Evolutionary conservation across 192 early-diverging fungal species (phyloP), one percentile per base, ranked within the genome.

Genomic region (Gonapodya prolifera): DNA sequence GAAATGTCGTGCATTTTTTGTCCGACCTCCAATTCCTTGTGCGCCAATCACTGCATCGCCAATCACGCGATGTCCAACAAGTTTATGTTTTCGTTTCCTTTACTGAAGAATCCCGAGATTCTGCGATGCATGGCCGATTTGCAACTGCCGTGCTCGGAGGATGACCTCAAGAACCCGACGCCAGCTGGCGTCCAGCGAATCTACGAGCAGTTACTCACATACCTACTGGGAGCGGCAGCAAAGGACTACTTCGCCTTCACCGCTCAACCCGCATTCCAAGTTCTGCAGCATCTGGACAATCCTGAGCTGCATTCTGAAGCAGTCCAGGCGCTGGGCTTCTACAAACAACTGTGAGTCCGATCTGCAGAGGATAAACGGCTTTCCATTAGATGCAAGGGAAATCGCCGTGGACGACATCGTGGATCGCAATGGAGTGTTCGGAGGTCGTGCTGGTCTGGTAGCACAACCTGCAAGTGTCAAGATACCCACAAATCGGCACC

Each of bases 101-200:
- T 86, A 23, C 89, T 94, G 69, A 90, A 89, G 82, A 85, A 86
- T 2, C 80, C 85, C 34, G 92, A 93, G 36, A 91, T 95, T 30
- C 86, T 94, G 34, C 82, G 85, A 30, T 92, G 91, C 79, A 87
- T 94, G 89, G 70, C 82, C n/a, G 92, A 95, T 78, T 80, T 95
- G 33, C 84, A 91, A 31, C 88, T 95, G 33, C 87, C 90, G 2
- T 86, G 91, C 61, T 79, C 84, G 32, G 87, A 90, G 30, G 91
- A 93, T 70, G 94, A 95, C 77, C 75, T 94, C 70, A 84, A 84
- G 33, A 87, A 91, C 78, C 93, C 94, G 1, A 90, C 86, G 0
- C 85, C 89, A 17, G 83, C 87, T 78, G 85, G 91, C 29, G 89
- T 94, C 71, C 79, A 91, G 34, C 80, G 83, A 2, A 85, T 92